These are phyloP conservation scores for Pseudogymnoascus sp. DNA, from an alignment of 2,329 filamentous ascomycete genomes.

Conservation along the genomic window DNA sequence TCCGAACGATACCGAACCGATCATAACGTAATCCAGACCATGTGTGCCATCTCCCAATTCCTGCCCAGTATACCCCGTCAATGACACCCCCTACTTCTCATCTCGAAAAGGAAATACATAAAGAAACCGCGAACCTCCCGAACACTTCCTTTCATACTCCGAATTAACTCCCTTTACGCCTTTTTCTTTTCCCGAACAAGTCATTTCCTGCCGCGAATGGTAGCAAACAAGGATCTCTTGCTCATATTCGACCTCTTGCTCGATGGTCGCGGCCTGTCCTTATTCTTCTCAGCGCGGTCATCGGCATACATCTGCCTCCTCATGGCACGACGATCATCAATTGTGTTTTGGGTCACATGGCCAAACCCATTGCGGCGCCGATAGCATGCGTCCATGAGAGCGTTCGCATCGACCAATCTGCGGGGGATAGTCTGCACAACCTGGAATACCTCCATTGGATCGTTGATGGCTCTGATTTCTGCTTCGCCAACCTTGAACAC, in stretches of 20 bases:
- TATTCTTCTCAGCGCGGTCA: slow-evolving; percentile 21
- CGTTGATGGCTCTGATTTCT: slow-evolving; percentile 69
- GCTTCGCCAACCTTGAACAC: slow-evolving; percentile 83
- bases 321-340: slow-evolving; percentile 68
- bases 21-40: neutral
- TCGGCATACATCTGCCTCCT: slow-evolving; percentile 42
- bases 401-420: slow-evolving; percentile 71
- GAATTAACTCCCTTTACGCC: neutral
- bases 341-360: slow-evolving; percentile 70
- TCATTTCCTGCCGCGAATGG: neutral
- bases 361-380: slow-evolving; percentile 71
- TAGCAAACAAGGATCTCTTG: neutral
- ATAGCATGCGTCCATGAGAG: slow-evolving; percentile 75
- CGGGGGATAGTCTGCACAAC: slow-evolving; percentile 83
- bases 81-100: neutral
- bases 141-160: neutral
- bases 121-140: neutral
- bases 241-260: slow-evolving; percentile 2
- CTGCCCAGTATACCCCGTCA: neutral
- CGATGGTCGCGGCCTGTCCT: slow-evolving; percentile 1
- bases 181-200: neutral
- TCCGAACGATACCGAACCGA: neutral
- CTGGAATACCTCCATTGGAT: slow-evolving; percentile 94
- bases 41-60: neutral
- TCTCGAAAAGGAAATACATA: neutral